Evolutionary conservation across 768 basidiomycete genomes (phyloP), one percentile per base, ranked within the genome.

Genomic region (Termitomyces sp.): DNA sequence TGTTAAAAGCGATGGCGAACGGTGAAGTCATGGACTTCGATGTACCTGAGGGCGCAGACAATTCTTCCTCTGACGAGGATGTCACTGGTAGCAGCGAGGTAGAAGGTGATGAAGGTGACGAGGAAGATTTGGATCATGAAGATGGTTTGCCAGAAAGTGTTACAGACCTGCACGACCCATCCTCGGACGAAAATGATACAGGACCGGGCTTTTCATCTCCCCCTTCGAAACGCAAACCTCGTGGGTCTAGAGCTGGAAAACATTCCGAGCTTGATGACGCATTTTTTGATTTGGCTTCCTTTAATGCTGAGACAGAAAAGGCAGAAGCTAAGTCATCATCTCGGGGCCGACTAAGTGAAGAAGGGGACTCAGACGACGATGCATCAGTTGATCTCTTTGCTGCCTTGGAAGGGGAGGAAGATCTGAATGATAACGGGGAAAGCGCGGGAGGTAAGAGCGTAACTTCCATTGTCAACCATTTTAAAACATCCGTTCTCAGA

Each of bases 211-310:
- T 57, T n/a, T 61, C 60, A 58, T 63, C 57, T 66, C 67, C 68
- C 63, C 63, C 68, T 67, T 55, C 5, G 4, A 66, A 64, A 36
- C 57, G 52, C 24, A 58, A 60, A 60, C 37, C 22, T 56, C 54
- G 30, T 36, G 55, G 72, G 66, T 50, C 66, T 63, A 58, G 60
- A 57, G 44, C 55, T 30, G 44, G 62, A 64, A 54, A 47, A 52
- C 50, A 58, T 24, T 66, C 71, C 44, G 79, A 80, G 45, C 81
- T 98, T 31, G 88, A 98, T 70, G 96, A 98, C 68, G 85, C 79
- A 15, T 98, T 98, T 76, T 98, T 98, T 73, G 81, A 89, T 61
- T 80, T 99, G 49, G 83, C 84, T 31, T 79, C 84, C 20, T 99
- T 99, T 78, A 97, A 98, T 66, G 80, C 86, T 2, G 86, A 94